These are phyloP conservation scores for Gnomoniopsis smithogilvyi DNA, from an alignment of 2,329 filamentous ascomycete genomes.

Conservation along the genomic window DNA sequence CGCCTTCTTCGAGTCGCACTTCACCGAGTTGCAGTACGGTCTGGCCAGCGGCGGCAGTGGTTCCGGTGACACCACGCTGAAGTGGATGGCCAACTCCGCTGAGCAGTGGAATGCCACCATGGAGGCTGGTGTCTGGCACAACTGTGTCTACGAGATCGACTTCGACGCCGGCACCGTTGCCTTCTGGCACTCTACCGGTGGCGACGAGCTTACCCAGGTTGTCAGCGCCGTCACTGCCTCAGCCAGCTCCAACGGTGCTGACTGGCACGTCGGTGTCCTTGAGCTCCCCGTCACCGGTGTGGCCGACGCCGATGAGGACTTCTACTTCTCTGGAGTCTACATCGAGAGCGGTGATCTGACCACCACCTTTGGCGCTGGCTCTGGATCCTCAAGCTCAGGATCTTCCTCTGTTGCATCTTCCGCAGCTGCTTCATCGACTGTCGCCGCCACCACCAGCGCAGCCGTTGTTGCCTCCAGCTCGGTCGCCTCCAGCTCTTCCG, in stretches of 20 bases:
- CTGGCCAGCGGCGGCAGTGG: conserved; percentile 42
- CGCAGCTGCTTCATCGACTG: conserved; percentile 19
- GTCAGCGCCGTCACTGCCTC: conserved; percentile 55
- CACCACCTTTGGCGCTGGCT: conserved; percentile 16
- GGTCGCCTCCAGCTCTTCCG: no score
- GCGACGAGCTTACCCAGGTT: conserved; percentile 48
- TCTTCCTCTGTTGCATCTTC: background rate
- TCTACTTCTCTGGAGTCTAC: conserved; percentile 67
- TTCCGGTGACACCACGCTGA: conserved; percentile 44
- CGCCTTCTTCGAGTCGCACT: conserved; percentile 60
- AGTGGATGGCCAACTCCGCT: conserved; percentile 57
- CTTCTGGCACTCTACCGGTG: conserved; percentile 65
- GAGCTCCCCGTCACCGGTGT: conserved; percentile 53
- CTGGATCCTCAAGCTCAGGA: conserved; percentile 9
- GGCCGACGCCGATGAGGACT: conserved; percentile 54
- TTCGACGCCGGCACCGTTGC: conserved; percentile 57
- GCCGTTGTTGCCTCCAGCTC: background rate
- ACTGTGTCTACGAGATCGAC: conserved; percentile 68
- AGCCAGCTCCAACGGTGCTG: conserved; percentile 60
- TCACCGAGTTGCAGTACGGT: conserved; percentile 67
- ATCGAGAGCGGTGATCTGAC: conserved; percentile 50
- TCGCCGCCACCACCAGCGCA: background rate
- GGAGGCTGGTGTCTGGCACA: conserved; percentile 63
- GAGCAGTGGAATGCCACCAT: conserved; percentile 53
- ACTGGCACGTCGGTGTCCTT: conserved; percentile 68